Conservation (phyloP, 2,329 filamentous ascomycete genomes). For the Colletotrichum lentis region DNA sequence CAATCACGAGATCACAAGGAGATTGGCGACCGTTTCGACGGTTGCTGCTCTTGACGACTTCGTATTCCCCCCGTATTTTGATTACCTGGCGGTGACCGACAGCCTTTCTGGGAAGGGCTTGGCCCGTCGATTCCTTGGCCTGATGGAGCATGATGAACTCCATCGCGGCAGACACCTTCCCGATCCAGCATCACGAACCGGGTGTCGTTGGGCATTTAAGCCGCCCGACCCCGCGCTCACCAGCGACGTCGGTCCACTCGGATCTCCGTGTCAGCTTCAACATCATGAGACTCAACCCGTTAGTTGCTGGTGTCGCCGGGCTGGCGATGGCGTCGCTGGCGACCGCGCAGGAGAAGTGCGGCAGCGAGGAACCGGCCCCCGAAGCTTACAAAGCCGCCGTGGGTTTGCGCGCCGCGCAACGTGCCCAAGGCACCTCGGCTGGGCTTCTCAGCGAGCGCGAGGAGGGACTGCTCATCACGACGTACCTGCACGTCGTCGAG, state of each 20-base stretch:
- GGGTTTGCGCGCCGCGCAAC: background rate
- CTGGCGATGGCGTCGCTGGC: background rate
- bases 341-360: background rate
- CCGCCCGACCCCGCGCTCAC: background rate
- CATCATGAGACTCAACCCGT: background rate
- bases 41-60: background rate
- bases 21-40: background rate
- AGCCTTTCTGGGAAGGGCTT: background rate
- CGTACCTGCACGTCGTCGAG: slow-evolving; percentile 30
- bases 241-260: background rate
- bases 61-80: background rate
- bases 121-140: background rate
- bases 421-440: background rate
- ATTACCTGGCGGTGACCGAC: background rate
- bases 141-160: slow-evolving; percentile 7
- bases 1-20: background rate
- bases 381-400: slow-evolving; percentile 10
- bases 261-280: background rate
- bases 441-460: slow-evolving; percentile 9
- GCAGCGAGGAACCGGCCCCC: background rate
- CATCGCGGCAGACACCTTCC: slow-evolving; percentile 26
- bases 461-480: slow-evolving; percentile 17
- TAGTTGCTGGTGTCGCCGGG: background rate
- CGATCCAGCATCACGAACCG: background rate
- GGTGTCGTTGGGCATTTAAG: background rate